Evolutionary conservation across 1,139 yeast species (phyloP), one percentile per base, ranked within the genome.

Genomic region (Taiozyma sp.): DNA sequence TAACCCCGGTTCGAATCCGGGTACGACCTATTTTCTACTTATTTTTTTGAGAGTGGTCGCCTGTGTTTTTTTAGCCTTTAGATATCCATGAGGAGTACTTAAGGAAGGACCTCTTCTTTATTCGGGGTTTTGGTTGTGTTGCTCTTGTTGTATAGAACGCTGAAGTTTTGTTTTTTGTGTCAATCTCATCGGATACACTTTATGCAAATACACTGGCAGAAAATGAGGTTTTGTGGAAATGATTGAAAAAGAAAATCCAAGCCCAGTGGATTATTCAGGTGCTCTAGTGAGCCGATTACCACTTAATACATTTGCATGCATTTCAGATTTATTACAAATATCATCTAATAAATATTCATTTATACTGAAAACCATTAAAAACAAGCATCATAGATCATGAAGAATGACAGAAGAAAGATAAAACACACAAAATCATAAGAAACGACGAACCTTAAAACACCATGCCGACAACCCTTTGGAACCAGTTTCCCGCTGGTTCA

Each of bases 1-100:
- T 81, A 82, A 85, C 91, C 89, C 89, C 91, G 85, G 91, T 85
- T 85, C 91, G 91, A 85, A 83, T 83, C 91, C 90, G 90, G 90
- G 89, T 81, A 81, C 83, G 89, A 84, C 89, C 90, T 83, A 53
- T 62, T 62, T 75, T 74, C n/a, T n/a, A n/a, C n/a, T n/a, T n/a
- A n/a, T 19, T 19, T 19, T 19, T 19, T 19, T 19, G 19, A 19
- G 2, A 2, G 19, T 19, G 19, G 19, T 2, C 19, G 19, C 19
- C 19, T 19, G 19, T 19, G 19, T 19, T 19, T 19, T 19, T 19
- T 19, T 19, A n/a, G 19, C 19, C 19, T 19, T 19, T 19, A 19
- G 2, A 19, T 19, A 19, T 19, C 19, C 19, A 19, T 19, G 19
- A 19, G 19, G 19, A 19, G 19, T 2, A 19, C 19, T 19, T 19